Evolutionary conservation across 495 filamentous ascomycete genomes (phyloP), one percentile per base, ranked within the genome.

Genomic region (Echria macrotheca): DNA sequence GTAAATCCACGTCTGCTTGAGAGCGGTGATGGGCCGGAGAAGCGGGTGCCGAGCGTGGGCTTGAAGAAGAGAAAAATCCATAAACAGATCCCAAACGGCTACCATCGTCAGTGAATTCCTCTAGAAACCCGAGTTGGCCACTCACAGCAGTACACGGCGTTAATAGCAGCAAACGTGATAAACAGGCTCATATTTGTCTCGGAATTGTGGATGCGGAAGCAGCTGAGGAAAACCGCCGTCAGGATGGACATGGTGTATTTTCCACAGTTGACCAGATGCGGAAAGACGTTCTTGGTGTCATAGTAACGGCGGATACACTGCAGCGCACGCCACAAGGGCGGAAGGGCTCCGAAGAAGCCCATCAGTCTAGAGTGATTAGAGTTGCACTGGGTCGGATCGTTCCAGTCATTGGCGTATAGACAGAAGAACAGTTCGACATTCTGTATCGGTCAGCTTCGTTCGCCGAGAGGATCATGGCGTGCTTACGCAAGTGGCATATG

Each of bases 361-460:
- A 97, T 68, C 0, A 93, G 71, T 18, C 86, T 76, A 1, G 89
- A 95, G 60, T 94, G 81, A 18, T 75, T 82, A 0, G 90, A 95
- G 60, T 93, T 97, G 67, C 93, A 98, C 54, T 80, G 73, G 1
- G 64, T 51, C 1, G 87, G 87, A 41, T 86, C 67, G 19, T 70
- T 55, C 89, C 89, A 98, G 26, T 77, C 58, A 25, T 79, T 67
- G 4, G 85, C 81, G 59, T 97, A 97, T 8, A 98, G 79, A 62
- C 93, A 98, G 60, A 96, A 96, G 66, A 97, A 96, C 2, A 97
- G 75, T 56, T 84, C 84, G 42, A 97, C 80, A 60, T 97, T 96
- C 86, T 83, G 25, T 32, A 40, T 55, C 23, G 51, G 47, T 32
- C 3, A 19, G 5, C 0, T 9, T 10, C 11, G 22, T 12, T 12